These are phyloP conservation scores for Eruca vesicaria DNA, from an alignment of 441 rosid genomes.

Conservation along the genomic window DNA sequence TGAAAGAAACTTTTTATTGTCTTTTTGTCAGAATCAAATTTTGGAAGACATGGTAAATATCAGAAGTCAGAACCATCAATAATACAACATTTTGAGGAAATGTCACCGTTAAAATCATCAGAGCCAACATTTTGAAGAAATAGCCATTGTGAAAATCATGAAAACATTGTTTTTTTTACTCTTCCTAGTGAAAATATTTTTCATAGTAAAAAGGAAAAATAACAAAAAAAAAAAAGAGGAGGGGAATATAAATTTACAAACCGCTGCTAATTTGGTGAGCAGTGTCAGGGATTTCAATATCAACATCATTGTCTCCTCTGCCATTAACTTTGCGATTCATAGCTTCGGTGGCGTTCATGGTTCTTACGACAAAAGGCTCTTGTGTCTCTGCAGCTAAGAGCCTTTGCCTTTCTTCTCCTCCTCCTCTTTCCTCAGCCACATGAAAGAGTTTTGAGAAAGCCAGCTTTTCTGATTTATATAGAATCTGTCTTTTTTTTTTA, in stretches of 20 bases:
- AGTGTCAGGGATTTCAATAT: constrained; percentile 65
- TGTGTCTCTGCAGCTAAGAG: constrained; percentile 33
- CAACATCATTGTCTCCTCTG: constrained; percentile 33
- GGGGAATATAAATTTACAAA: background rate
- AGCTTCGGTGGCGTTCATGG: constrained; percentile 30
- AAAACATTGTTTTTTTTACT: too few relatives aligned
- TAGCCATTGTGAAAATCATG: too few relatives aligned
- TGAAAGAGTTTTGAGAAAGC: constrained; percentile 27
- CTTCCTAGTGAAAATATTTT: background rate
- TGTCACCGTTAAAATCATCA: too few relatives aligned
- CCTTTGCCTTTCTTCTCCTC: constrained; percentile 35
- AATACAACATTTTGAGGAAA: too few relatives aligned
- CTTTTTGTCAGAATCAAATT: too few relatives aligned
- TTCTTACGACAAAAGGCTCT: constrained; percentile 7
- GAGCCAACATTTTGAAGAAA: too few relatives aligned
- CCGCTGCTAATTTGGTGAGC: constrained; percentile 93
- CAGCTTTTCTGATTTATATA: constrained; percentile 31
- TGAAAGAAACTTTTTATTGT: too few relatives aligned
- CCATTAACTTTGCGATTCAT: constrained; percentile 31
- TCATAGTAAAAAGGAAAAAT: background rate
- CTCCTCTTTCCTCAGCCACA: constrained; percentile 24
- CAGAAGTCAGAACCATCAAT: too few relatives aligned
- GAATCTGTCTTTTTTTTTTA: background rate
- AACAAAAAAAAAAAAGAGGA: background rate
- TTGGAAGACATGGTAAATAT: too few relatives aligned